Base-by-base conservation (phyloP, 306 rosid genomes). In the Boehmeria nivea region DNA sequence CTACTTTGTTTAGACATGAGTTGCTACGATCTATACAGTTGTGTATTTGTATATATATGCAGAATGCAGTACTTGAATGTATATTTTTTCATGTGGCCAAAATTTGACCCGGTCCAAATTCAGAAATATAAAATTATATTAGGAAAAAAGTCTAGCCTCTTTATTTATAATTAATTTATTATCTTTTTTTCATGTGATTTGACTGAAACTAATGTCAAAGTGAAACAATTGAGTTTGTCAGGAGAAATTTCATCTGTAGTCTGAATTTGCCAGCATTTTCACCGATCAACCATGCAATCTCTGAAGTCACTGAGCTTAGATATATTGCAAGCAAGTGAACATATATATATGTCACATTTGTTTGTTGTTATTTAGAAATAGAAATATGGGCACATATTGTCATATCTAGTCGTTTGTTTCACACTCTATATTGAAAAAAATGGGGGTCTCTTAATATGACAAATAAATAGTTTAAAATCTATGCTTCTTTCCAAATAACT, bases 201-300 rank as follows among this genome's bases (percentile, higher is more conserved):
- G 60, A 18, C 39, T 59, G 55, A 67, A 50, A 42, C 11, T 52
- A 28, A 58, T 57, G 61, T 57, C 43, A 42, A 51, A 26, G 51
- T 43, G 27, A n/a, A 49, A 57, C 58, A 50, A 59, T 59, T 40
- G 60, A 44, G 56, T 8, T 1, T 59, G 64, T 39, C 54, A 59
- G 53, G 16, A 13, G 64, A 43, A 59, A 43, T 26, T 44, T 44
- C 18, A 26, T 48, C 12, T 21, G 22, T 57, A 23, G 44, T 34
- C 44, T 40, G 48, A 57, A 57, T 8, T 44, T 43, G 53, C 14
- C 42, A 43, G 61, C 14, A 59, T 13, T 43, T 59, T n/a, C 43
- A 59, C 20, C 43, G 21, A 59, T 59, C 25, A 59, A 24, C 48
- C 61, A 57, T 17, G 17, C 43, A 28, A 25, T 42, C 26, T 59